Percentiles rank a stretch among this genome's conserved stretches.
Evolutionary conservation across 1,284 basidiomycete species (phyloP).

Genomic region (Malassezia japonica): DNA sequence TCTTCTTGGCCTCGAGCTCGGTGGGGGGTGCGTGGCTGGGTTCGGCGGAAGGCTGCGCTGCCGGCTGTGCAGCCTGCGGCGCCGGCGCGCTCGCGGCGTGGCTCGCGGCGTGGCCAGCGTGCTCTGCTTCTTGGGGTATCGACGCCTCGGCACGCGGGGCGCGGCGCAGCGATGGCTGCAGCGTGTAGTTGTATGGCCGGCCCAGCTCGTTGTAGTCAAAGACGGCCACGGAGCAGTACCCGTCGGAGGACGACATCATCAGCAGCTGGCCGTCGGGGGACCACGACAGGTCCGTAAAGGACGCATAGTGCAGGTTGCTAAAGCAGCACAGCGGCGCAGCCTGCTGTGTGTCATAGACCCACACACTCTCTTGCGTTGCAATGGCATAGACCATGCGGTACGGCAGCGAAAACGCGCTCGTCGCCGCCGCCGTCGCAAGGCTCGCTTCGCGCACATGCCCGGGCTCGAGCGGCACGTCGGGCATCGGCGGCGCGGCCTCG

Average conservation of each 20-base stretch:
- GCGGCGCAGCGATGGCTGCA: slow-evolving; percentile 29
- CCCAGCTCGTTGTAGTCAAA: slow-evolving; percentile 75
- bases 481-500: slow-evolving; percentile 27
- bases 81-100: slow-evolving; percentile 17
- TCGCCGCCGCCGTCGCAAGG: background rate
- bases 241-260: slow-evolving; percentile 82
- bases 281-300: slow-evolving; percentile 95
- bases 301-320: slow-evolving; percentile 90
- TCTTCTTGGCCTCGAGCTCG: slow-evolving; percentile 61
- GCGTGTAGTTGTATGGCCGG: slow-evolving; percentile 49
- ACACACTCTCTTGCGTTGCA: slow-evolving; percentile 88
- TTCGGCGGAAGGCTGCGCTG: background rate
- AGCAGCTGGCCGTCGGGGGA: slow-evolving; percentile 89
- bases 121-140: slow-evolving; percentile 15
- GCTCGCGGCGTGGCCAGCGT: slow-evolving; percentile 21
- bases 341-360: slow-evolving; percentile 96
- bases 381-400: slow-evolving; percentile 94
- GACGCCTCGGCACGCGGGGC: background rate
- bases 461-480: slow-evolving; percentile 59
- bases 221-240: slow-evolving; percentile 85
- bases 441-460: slow-evolving; percentile 58
- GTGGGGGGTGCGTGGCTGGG: slow-evolving; percentile 28
- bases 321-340: slow-evolving; percentile 81
- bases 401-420: slow-evolving; percentile 71
- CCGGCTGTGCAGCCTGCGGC: no score